Conservation (phyloP, 306 rosid species). For the Fragaria iinumae region DNA sequence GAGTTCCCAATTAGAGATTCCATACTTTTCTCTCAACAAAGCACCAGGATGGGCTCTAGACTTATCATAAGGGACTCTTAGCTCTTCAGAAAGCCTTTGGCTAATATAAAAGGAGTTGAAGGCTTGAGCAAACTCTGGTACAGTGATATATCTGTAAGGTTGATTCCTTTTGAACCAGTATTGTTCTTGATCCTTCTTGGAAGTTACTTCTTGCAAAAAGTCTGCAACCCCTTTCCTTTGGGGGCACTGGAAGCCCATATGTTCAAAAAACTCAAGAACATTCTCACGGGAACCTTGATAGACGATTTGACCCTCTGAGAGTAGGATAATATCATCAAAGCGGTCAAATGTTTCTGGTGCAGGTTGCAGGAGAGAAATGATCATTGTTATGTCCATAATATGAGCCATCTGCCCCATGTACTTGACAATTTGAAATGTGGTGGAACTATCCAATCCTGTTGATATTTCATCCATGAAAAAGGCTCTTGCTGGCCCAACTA, state of each 20-base stretch:
- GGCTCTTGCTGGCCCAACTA: slow-evolving; percentile 77
- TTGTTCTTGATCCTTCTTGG: slow-evolving; percentile 75
- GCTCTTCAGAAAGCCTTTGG: slow-evolving; percentile 39
- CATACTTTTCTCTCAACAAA: slow-evolving; percentile 57
- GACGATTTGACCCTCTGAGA: slow-evolving; percentile 69
- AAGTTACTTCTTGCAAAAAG: slow-evolving; percentile 75
- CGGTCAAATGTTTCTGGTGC: slow-evolving; percentile 71
- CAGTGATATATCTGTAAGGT: slow-evolving; percentile 52
- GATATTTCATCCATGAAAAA: slow-evolving; percentile 81
- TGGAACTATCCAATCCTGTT: slow-evolving; percentile 76
- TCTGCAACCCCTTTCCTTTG: slow-evolving; percentile 76
- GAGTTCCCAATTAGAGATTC: slow-evolving; percentile 61
- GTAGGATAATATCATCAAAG: slow-evolving; percentile 67
- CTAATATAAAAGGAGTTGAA: slow-evolving; percentile 40
- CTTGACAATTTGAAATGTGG: slow-evolving; percentile 63
- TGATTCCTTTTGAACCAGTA: slow-evolving; percentile 56
- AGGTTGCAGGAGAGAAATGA: slow-evolving; percentile 74
- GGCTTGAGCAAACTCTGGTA: slow-evolving; percentile 40
- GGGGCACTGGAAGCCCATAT: slow-evolving; percentile 68
- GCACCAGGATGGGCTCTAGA: slow-evolving; percentile 53
- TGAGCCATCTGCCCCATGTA: slow-evolving; percentile 71
- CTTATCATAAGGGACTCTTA: slow-evolving; percentile 48
- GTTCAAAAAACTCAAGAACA: slow-evolving; percentile 51
- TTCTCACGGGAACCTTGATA: slow-evolving; percentile 72
- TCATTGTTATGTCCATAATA: slow-evolving; percentile 57